Evolutionary conservation across 2,329 filamentous ascomycete species (phyloP).

Genomic region (Colletotrichum incanum): DNA sequence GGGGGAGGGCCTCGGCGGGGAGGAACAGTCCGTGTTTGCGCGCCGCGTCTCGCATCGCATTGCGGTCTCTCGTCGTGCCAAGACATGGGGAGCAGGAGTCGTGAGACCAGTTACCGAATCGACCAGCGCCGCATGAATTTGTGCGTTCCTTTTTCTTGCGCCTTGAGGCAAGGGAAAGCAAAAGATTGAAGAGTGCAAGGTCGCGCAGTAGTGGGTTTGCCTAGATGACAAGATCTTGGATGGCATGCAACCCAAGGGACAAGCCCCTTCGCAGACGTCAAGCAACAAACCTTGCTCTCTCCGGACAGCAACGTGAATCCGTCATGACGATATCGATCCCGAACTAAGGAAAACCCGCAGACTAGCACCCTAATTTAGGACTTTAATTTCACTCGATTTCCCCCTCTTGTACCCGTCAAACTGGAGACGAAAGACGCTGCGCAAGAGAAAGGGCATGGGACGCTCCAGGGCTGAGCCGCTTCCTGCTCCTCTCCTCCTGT

Average conservation of each 20-base stretch:
- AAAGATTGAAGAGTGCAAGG: no score
- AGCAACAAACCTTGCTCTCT: not conserved
- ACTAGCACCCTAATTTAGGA: not conserved
- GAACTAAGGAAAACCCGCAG: not conserved
- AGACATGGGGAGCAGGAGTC: no score
- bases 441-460: not conserved
- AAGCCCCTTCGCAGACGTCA: not conserved
- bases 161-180: not conserved
- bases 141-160: not conserved
- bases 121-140: not conserved
- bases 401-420: not conserved
- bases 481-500: not conserved
- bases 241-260: not conserved
- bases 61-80: no score
- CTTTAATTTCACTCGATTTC: not conserved
- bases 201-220: not conserved
- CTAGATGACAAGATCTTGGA: not conserved
- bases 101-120: no score
- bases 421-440: not conserved
- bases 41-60: no score
- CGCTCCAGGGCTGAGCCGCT: constrained; percentile 11
- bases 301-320: not conserved
- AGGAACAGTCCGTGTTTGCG: not conserved
- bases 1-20: not conserved
- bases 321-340: constrained; percentile 7